phyloP scores from a whole-genome alignment of 2,329 filamentous ascomycete species.

The Venturia nashicola region DNA sequence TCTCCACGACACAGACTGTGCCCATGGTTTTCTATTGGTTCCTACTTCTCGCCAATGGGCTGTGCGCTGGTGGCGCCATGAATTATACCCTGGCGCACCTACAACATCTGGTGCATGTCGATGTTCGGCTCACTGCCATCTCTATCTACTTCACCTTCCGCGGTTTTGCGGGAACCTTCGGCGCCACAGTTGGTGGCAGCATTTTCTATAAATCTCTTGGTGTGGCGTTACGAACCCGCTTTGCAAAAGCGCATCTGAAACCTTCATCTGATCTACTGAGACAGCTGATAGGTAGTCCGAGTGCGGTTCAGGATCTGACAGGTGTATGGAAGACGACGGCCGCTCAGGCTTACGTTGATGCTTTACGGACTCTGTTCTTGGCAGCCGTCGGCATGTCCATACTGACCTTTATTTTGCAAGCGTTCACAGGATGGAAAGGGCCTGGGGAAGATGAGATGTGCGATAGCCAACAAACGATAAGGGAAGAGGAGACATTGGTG shows the following conservation, averaged over 20 bases:
- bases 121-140: constrained; percentile 62
- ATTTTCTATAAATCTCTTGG: constrained; percentile 55
- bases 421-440: constrained; percentile 44
- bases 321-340: constrained; percentile 41
- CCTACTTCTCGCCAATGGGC: constrained; percentile 44
- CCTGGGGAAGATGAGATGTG: constrained; percentile 14
- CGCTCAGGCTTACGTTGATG: constrained; percentile 40
- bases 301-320: constrained; percentile 35
- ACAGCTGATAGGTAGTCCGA: constrained; percentile 46
- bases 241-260: constrained; percentile 32
- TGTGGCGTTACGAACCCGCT: constrained; percentile 43
- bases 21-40: constrained; percentile 7
- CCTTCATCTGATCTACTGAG: constrained; percentile 35
- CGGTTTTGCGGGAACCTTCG: constrained; percentile 71
- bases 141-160: constrained; percentile 69
- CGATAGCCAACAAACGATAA: not conserved
- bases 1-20: constrained; percentile 28
- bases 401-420: constrained; percentile 40
- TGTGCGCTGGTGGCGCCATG: constrained; percentile 57
- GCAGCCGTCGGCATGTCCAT: constrained; percentile 37
- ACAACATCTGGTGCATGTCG: constrained; percentile 54
- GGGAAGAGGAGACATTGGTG: not conserved
- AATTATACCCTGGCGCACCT: constrained; percentile 77
- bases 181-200: constrained; percentile 67
- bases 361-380: constrained; percentile 40